Evolutionary conservation across 2,329 filamentous ascomycete genomes (phyloP), one percentile per base, ranked within the genome.

Genomic region (Graphium sp.): DNA sequence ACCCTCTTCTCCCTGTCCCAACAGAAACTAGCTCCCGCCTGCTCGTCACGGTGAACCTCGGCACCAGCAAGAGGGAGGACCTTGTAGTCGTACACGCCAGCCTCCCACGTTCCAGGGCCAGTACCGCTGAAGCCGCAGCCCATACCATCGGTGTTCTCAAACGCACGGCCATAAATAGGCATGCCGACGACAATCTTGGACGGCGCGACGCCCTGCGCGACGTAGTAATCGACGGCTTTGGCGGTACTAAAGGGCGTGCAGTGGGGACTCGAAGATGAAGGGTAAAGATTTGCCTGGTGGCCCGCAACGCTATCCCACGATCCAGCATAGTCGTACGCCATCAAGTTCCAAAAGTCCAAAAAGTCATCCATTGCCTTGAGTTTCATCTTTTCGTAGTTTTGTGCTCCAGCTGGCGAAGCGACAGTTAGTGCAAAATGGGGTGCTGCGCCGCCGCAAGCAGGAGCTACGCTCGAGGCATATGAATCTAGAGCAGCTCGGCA

Each of bases 301-400:
- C 76, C 83, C 1, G 80, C 60, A 3, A 42, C 36, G 4, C 53
- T 40, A 42, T 85, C 80, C 83, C 84, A 94, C 4, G 72, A 76
- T 1, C 87, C 87, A 5, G 83, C 74, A 47, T 67, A 91, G 52
- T 92, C 83, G 51, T 92, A 92, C 2, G 79, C 78, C 83, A 92
- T 92, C 23, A 84, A 51, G 47, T 80, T 80, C 74, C 74, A 80
- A 47, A 80, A 80, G 50, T 80, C 74, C 2, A 81, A 58, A 32
- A 68, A 62, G 9, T 43, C 48, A 43, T 80, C 71, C 74, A 80
- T 79, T 32, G 50, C 66, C 1, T 48, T 34, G n/a, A 80, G 50
- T 39, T 76, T 60, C 31, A 80, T 55, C 40, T 66, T 72, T 33
- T 62, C 46, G 49, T 68, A 74, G 50, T 79, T 74, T 32, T 65